A percentile compares a stretch with the other conserved stretches of the same genome.
phyloP scores from a whole-genome alignment of 129 eudicot species.

The Flaveria sonorensis region DNA sequence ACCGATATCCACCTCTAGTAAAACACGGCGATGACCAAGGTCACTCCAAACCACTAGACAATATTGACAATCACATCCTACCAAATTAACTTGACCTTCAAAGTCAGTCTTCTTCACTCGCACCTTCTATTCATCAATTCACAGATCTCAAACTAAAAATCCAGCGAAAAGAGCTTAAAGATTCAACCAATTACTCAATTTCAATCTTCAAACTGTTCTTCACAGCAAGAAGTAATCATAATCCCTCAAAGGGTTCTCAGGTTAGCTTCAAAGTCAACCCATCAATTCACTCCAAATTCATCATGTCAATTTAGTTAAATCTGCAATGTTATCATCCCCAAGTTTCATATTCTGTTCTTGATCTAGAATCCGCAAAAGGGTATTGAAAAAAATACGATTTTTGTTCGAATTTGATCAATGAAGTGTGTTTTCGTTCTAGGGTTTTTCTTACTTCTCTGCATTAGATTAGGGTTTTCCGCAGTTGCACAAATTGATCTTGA shows the following conservation, averaged over 20 bases:
- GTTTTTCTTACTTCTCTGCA: constrained; percentile 28
- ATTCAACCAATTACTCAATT: not conserved
- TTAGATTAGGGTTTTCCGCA: not conserved
- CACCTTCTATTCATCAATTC: constrained; percentile 43
- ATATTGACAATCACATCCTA: constrained; percentile 13
- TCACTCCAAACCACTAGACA: not conserved
- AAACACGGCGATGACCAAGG: not conserved
- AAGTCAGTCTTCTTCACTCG: constrained; percentile 49
- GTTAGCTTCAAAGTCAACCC: constrained; percentile 26
- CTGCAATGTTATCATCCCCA: constrained; percentile 8
- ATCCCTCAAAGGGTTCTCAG: constrained; percentile 11
- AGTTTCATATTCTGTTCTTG: not conserved
- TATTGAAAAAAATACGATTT: constrained; percentile 17
- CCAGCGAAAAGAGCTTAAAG: not conserved
- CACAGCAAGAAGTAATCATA: constrained; percentile 13
- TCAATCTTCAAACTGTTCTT: not conserved
- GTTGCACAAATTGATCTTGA: constrained; percentile 28
- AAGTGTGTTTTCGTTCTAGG: constrained; percentile 35
- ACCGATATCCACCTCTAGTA: no score
- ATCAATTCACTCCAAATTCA: not conserved
- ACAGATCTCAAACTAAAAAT: constrained; percentile 14
- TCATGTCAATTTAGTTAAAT: not conserved
- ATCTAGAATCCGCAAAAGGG: constrained; percentile 17
- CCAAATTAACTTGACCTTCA: constrained; percentile 29
- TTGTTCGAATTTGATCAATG: constrained; percentile 32